Evolutionary conservation across 306 rosid species (phyloP).

Genomic region (Begonia masoniana): DNA sequence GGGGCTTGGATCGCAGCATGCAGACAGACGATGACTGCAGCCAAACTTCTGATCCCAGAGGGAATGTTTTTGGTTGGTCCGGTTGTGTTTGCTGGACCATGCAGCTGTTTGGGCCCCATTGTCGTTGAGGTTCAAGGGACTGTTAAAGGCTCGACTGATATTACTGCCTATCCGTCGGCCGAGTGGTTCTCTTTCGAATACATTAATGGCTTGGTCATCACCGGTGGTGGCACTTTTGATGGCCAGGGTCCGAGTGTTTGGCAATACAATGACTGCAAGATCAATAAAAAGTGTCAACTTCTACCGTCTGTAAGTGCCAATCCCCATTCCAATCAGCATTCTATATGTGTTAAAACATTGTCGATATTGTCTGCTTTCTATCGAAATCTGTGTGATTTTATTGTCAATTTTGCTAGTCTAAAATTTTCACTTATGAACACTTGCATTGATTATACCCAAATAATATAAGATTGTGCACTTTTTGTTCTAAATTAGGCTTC

Average conservation of each 20-base stretch:
- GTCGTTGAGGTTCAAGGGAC: constrained; percentile 33
- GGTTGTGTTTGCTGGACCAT: constrained; percentile 53
- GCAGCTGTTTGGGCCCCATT: constrained; percentile 37
- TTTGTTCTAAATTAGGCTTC: too few relatives aligned
- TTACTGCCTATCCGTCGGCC: constrained; percentile 24
- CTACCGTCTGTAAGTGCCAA: constrained; percentile 36
- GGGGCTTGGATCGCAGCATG: constrained; percentile 62
- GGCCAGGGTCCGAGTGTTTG: constrained; percentile 49
- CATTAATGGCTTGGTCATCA: constrained; percentile 25
- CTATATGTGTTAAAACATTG: too few relatives aligned
- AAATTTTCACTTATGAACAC: too few relatives aligned
- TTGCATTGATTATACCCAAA: too few relatives aligned
- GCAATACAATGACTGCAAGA: constrained; percentile 20
- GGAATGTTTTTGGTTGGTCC: constrained; percentile 40
- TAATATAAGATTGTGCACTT: too few relatives aligned
- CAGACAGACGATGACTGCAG: constrained; percentile 12
- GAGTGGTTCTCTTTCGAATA: constrained; percentile 46
- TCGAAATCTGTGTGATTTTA: too few relatives aligned
- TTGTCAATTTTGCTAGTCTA: too few relatives aligned
- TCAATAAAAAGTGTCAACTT: constrained; percentile 8
- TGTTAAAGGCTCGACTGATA: constrained; percentile 30
- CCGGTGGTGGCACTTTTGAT: constrained; percentile 48
- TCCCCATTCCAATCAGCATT: too few relatives aligned
- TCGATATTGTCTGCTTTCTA: too few relatives aligned
- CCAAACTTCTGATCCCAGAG: constrained; percentile 43